A percentile compares a stretch with the other conserved stretches of the same genome.
Evolutionary conservation across 2,329 filamentous ascomycete genomes (phyloP).

Genomic region (Colletotrichum sp.): DNA sequence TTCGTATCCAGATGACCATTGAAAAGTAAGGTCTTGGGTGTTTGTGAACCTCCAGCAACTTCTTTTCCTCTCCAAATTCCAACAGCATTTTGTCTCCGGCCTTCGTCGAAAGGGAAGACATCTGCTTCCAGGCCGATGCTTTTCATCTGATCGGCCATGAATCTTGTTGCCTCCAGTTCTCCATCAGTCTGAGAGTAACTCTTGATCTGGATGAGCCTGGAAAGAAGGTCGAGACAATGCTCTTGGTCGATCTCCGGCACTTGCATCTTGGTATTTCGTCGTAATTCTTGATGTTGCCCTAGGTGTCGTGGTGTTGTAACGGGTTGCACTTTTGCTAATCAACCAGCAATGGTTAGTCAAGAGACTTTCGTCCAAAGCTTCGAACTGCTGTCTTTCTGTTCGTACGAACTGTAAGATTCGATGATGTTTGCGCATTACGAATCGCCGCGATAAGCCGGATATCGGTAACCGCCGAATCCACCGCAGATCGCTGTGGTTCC

Average conservation of each 20-base stretch:
- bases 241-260: constrained; percentile 27
- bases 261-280: background rate
- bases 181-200: constrained; percentile 32
- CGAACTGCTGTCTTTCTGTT: background rate
- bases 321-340: background rate
- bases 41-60: background rate
- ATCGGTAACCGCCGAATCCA: background rate
- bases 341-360: background rate
- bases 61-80: constrained; percentile 21
- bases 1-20: constrained; percentile 34
- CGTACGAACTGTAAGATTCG: background rate
- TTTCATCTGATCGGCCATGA: constrained; percentile 25
- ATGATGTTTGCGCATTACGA: background rate
- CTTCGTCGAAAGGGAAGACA: constrained; percentile 25
- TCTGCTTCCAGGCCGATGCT: constrained; percentile 28
- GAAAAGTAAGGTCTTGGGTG: constrained; percentile 25
- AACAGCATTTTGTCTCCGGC: constrained; percentile 27
- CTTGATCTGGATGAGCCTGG: constrained; percentile 29
- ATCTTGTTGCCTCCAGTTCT: constrained; percentile 26
- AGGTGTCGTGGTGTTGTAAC: background rate
- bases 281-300: background rate
- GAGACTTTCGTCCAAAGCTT: background rate
- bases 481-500: background rate
- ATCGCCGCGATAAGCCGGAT: background rate
- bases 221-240: constrained; percentile 26